Evolutionary conservation across 768 basidiomycete species (phyloP).

Genomic region (Auricularia heimuer): DNA sequence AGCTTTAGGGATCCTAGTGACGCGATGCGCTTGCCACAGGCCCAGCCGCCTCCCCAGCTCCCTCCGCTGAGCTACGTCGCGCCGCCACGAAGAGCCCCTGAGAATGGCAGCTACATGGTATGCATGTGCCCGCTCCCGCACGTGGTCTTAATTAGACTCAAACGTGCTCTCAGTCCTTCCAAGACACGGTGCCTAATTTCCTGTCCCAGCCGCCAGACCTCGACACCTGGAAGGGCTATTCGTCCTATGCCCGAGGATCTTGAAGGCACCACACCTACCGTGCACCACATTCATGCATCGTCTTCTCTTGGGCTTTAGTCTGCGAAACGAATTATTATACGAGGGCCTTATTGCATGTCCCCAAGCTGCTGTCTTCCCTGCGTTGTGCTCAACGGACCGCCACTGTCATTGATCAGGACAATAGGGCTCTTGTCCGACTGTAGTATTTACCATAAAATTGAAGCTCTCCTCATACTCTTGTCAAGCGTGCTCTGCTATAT

Average conservation of each 20-base stretch:
- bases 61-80: conserved; percentile 22
- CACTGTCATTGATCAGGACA: not conserved
- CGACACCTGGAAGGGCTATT: not conserved
- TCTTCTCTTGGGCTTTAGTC: not conserved
- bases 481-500: too few species aligned
- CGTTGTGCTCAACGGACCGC: not conserved
- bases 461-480: not conserved
- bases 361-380: not conserved
- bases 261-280: not conserved
- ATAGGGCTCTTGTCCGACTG: not conserved
- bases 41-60: conserved; percentile 7
- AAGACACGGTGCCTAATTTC: not conserved
- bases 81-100: not conserved
- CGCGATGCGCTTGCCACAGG: not conserved
- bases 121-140: not conserved
- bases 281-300: not conserved
- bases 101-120: not conserved
- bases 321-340: not conserved
- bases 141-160: not conserved
- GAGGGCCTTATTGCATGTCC: not conserved
- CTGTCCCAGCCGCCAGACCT: not conserved
- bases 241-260: not conserved
- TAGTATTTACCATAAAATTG: not conserved
- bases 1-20: not conserved
- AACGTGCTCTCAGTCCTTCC: not conserved